Base-by-base conservation (phyloP, 805 yeast species). In the Cyberlindnera xishuangbannaensis region DNA sequence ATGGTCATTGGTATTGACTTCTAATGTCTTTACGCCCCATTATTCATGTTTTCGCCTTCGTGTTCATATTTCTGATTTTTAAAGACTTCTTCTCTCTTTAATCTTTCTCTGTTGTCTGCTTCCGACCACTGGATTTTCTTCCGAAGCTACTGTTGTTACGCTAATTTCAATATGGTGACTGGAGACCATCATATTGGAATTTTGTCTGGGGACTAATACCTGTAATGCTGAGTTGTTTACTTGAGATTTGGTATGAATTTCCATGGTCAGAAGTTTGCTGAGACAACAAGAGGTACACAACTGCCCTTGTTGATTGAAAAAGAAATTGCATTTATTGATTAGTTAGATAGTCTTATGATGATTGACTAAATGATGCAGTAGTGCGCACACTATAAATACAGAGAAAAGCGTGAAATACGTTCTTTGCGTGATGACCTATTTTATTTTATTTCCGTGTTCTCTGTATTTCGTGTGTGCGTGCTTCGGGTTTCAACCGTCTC, bases 1-100 rank as follows among this genome's bases (percentile, higher is more conserved):
- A 83, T 92, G 95, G 98, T 94, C 44, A 79, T 92, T 63, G 97
- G 97, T 56, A 87, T 85, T 53, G 96, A 86, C 58, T 76, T 81
- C 45, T 83, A 45, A 50, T 24, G 16, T 24, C 17, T n/a, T n/a
- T n/a, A n/a, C n/a, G n/a, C n/a, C n/a, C n/a, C n/a, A n/a, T n/a
- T n/a, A n/a, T n/a, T n/a, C n/a, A n/a, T n/a, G n/a, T n/a, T n/a
- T n/a, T n/a, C n/a, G n/a, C n/a, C n/a, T n/a, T n/a, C n/a, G n/a
- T n/a, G n/a, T n/a, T n/a, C n/a, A n/a, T n/a, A n/a, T n/a, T n/a
- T n/a, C n/a, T n/a, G n/a, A n/a, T n/a, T n/a, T n/a, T n/a, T n/a
- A n/a, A n/a, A n/a, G n/a, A n/a, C 28, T 8, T 26, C 25, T 23
- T 18, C 8, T 19, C 22, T 4, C 15, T 28, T 27, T 28, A 21